These are phyloP conservation scores for Plenodomus lindquistii DNA, from an alignment of 2,329 filamentous ascomycete species.

Conservation along the genomic window DNA sequence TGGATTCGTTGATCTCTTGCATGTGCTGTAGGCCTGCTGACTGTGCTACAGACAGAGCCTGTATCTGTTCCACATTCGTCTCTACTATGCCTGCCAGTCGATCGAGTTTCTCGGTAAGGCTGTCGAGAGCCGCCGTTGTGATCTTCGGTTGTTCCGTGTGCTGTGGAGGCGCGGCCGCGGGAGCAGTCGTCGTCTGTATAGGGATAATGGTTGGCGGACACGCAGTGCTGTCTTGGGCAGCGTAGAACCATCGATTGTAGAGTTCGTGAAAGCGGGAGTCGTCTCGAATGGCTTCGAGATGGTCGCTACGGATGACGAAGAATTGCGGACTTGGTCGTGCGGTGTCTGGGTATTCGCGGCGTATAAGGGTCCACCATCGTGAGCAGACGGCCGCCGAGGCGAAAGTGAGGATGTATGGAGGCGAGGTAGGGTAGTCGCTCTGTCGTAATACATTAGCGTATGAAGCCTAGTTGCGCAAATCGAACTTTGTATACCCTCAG, in stretches of 20 bases:
- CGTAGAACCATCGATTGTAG: constrained; percentile 42
- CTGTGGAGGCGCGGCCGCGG: constrained; percentile 17
- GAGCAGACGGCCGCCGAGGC: constrained; percentile 34
- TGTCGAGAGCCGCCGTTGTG: constrained; percentile 22
- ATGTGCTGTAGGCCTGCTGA: constrained; percentile 39
- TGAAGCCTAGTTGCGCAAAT: neutral
- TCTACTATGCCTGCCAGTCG: constrained; percentile 33
- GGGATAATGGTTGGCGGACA: constrained; percentile 32
- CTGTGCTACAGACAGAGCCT: constrained; percentile 39
- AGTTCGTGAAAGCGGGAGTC: constrained; percentile 33
- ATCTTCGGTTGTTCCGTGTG: constrained; percentile 9
- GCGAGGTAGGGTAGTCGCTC: constrained; percentile 37
- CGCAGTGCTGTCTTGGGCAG: constrained; percentile 26
- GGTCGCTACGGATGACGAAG: constrained; percentile 41
- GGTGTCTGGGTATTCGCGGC: constrained; percentile 35
- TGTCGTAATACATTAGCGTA: constrained; percentile 3
- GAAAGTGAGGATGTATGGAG: constrained; percentile 42
- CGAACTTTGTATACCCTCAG: constrained; percentile 26
- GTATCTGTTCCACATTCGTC: constrained; percentile 37
- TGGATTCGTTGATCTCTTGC: constrained; percentile 44
- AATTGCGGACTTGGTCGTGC: constrained; percentile 37
- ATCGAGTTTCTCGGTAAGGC: constrained; percentile 28
- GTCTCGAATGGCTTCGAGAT: constrained; percentile 40
- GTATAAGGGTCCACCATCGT: constrained; percentile 42
- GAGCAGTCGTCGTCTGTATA: constrained; percentile 32